These are phyloP conservation scores for Amanita rubescens DNA, from an alignment of 768 basidiomycete genomes.

Conservation along the genomic window DNA sequence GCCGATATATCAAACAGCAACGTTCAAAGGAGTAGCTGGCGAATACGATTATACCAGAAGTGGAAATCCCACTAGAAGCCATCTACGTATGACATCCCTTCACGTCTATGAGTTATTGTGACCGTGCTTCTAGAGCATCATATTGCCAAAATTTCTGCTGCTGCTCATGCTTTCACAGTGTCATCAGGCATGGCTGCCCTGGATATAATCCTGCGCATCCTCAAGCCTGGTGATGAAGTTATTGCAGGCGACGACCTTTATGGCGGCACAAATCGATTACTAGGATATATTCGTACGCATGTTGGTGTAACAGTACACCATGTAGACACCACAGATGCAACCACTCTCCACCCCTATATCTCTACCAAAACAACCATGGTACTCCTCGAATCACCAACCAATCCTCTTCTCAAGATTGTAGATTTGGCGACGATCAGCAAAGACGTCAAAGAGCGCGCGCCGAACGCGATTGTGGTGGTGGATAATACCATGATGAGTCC, in stretches of 20 bases:
- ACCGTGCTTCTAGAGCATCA: constrained; percentile 69
- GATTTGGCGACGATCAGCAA: constrained; percentile 81
- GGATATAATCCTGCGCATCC: constrained; percentile 87
- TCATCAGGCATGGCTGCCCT: constrained; percentile 98
- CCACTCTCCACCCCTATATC: constrained; percentile 54
- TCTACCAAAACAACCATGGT: constrained; percentile 87
- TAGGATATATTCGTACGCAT: constrained; percentile 82
- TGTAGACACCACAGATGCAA: constrained; percentile 82
- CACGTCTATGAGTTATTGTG: constrained; percentile 5
- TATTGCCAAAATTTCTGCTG: constrained; percentile 93
- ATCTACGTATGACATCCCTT: constrained; percentile 58
- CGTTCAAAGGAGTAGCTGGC: constrained; percentile 90
- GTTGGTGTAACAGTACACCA: constrained; percentile 88
- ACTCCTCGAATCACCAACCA: constrained; percentile 94
- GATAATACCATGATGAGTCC: constrained; percentile 99
- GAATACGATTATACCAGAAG: constrained; percentile 92
- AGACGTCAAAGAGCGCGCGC: constrained; percentile 76
- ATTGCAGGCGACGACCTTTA: constrained; percentile 97
- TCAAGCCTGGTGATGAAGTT: constrained; percentile 93
- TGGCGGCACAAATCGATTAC: constrained; percentile 93
- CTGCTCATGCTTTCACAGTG: constrained; percentile 82
- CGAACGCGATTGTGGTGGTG: constrained; percentile 78
- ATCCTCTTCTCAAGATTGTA: constrained; percentile 91
- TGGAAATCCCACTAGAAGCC: constrained; percentile 94
- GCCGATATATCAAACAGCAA: constrained; percentile 97